Evolutionary conservation across 2,329 filamentous ascomycete genomes (phyloP).

Genomic region (Furcasterigmium sp.): DNA sequence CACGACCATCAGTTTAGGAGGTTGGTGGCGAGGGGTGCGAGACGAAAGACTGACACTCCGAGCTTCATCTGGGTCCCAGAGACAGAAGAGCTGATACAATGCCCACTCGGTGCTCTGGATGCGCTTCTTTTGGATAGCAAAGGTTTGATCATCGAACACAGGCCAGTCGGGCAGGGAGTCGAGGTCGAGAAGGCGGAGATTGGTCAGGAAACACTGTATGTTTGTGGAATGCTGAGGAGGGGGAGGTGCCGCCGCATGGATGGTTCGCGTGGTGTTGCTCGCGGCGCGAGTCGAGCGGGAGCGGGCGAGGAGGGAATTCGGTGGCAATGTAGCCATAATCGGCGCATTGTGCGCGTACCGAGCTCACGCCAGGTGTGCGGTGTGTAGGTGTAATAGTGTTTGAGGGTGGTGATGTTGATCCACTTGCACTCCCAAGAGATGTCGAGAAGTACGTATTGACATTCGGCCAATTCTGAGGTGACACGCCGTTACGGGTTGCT

Average conservation of each 20-base stretch:
- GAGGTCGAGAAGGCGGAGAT: slow-evolving; percentile 76
- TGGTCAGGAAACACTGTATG: slow-evolving; percentile 69
- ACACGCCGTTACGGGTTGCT: too few species aligned
- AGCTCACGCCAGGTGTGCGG: neutral
- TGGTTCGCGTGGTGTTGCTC: slow-evolving; percentile 9
- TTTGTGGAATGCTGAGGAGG: slow-evolving; percentile 38
- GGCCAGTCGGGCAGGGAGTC: slow-evolving; percentile 78
- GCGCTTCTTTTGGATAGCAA: slow-evolving; percentile 77
- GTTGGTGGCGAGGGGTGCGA: neutral
- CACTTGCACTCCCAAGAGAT: too few species aligned
- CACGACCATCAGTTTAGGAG: neutral
- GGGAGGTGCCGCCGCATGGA: slow-evolving; percentile 13
- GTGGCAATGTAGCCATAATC: slow-evolving; percentile 22
- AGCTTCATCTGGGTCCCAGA: slow-evolving; percentile 77
- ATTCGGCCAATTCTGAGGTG: too few species aligned
- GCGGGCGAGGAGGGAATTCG: slow-evolving; percentile 23
- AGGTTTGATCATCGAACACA: slow-evolving; percentile 62
- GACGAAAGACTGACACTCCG: slow-evolving; percentile 52
- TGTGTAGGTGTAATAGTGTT: neutral
- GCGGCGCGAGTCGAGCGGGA: slow-evolving; percentile 17
- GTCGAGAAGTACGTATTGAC: too few species aligned
- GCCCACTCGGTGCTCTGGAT: slow-evolving; percentile 85
- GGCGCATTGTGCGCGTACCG: slow-evolving; percentile 15
- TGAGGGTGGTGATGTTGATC: neutral
- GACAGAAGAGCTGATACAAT: slow-evolving; percentile 76